phyloP scores from a whole-genome alignment of 2,329 filamentous ascomycete genomes.

The Xylariaceae sp. region DNA sequence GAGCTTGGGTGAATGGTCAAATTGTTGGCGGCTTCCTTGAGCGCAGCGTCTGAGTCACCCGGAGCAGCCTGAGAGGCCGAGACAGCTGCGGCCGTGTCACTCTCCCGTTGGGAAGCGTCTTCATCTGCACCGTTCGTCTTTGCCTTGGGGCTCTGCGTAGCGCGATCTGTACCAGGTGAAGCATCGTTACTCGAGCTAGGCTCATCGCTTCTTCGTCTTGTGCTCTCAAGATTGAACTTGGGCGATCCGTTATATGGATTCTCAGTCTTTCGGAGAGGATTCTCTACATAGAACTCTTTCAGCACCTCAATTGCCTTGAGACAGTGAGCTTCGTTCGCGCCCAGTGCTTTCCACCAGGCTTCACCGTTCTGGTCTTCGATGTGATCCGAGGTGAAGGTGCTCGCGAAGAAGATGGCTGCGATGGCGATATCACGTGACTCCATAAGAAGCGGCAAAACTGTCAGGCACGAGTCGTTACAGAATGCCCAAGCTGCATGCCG shows the following conservation, averaged over 20 bases:
- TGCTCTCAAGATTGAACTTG: conserved; percentile 52
- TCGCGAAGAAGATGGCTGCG: conserved; percentile 79
- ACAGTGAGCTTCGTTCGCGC: conserved; percentile 66
- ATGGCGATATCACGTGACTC: conserved; percentile 76
- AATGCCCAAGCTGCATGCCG: conserved; percentile 90
- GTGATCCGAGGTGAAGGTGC: conserved; percentile 65
- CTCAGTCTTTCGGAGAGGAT: conserved; percentile 55
- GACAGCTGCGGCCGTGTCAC: conserved; percentile 29
- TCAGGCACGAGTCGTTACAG: conserved; percentile 83
- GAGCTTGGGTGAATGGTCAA: conserved; percentile 26
- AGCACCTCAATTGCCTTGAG: conserved; percentile 70
- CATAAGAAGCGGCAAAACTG: conserved; percentile 76
- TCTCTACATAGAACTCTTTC: conserved; percentile 61
- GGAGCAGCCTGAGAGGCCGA: conserved; percentile 33
- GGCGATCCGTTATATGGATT: conserved; percentile 48
- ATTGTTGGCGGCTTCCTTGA: conserved; percentile 33
- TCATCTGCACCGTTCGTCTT: conserved; percentile 38
- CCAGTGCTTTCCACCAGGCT: conserved; percentile 82
- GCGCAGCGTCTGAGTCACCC: conserved; percentile 29
- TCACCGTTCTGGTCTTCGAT: conserved; percentile 71
- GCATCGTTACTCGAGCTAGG: conserved; percentile 46
- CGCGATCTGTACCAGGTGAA: conserved; percentile 45
- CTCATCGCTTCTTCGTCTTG: conserved; percentile 42
- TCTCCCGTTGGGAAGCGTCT: conserved; percentile 29
- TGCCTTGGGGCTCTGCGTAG: conserved; percentile 44